Conservation (phyloP, 495 filamentous ascomycete species). For the Xylaria venustula region DNA sequence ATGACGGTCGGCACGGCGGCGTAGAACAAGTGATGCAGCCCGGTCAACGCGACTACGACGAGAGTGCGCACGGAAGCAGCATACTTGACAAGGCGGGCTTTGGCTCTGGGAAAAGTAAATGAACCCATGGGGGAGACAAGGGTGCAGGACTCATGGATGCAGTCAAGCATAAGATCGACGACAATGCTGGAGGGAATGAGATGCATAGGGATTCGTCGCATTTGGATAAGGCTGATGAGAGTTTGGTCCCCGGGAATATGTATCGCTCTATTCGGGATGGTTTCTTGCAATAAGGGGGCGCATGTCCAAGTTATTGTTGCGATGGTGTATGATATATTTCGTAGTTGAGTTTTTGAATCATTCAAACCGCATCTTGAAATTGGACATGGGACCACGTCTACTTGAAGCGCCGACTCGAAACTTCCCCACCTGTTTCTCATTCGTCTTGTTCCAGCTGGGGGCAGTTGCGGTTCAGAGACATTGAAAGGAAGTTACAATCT, state of each 20-base stretch:
- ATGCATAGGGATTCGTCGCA: not conserved
- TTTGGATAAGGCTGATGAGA: not conserved
- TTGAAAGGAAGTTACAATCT: no score
- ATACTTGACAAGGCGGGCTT: not conserved
- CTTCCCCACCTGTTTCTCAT: no score
- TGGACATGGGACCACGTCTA: no score
- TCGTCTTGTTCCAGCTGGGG: no score
- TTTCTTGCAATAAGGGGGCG: not conserved
- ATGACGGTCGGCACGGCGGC: constrained; percentile 9
- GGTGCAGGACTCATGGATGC: not conserved
- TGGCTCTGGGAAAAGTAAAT: not conserved
- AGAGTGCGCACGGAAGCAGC: not conserved
- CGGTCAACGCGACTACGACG: constrained; percentile 8
- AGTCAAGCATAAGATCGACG: not conserved
- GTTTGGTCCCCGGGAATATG: not conserved
- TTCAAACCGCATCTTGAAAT: not conserved
- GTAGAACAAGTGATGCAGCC: constrained; percentile 11
- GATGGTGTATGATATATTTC: not conserved
- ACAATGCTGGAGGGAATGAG: not conserved
- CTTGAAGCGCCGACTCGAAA: no score
- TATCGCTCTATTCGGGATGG: constrained; percentile 5
- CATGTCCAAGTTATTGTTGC: not conserved
- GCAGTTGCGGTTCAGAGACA: no score
- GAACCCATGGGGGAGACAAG: not conserved
- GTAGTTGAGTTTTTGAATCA: no score